Evolutionary conservation across 1,284 basidiomycete genomes (phyloP).

Genomic region (Polyporus tsugae): DNA sequence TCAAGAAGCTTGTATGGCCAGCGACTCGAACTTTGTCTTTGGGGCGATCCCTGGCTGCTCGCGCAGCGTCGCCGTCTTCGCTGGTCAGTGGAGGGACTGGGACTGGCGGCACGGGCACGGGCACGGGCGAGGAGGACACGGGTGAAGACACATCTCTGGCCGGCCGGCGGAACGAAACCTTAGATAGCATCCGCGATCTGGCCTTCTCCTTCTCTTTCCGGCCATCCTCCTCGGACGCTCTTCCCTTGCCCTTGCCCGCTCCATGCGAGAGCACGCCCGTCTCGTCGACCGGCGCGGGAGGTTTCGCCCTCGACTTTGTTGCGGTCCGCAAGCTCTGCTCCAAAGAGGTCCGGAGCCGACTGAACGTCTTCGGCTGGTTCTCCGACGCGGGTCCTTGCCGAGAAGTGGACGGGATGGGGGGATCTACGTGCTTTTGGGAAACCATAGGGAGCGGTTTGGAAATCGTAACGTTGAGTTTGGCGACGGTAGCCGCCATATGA

Average conservation of each 20-base stretch:
- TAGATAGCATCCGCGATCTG: constrained; percentile 54
- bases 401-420: constrained; percentile 52
- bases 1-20: constrained; percentile 63
- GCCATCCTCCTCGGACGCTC: constrained; percentile 42
- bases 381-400: constrained; percentile 44
- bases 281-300: constrained; percentile 49
- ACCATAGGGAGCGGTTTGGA: constrained; percentile 57
- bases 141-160: constrained; percentile 53
- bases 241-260: constrained; percentile 53
- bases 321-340: constrained; percentile 71
- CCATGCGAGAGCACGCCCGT: constrained; percentile 49
- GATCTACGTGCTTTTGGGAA: constrained; percentile 51
- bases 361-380: constrained; percentile 61
- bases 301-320: constrained; percentile 60
- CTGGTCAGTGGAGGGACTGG: constrained; percentile 40
- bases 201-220: constrained; percentile 50
- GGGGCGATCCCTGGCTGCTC: constrained; percentile 42
- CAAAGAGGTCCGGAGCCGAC: constrained; percentile 69
- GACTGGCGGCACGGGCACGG: constrained; percentile 48
- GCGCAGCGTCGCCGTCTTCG: constrained; percentile 42
- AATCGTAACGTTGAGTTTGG: constrained; percentile 50
- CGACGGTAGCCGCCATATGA: constrained; percentile 60
- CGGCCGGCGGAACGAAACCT: constrained; percentile 61
- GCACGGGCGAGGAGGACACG: constrained; percentile 48
- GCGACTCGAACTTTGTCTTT: constrained; percentile 52